phyloP scores from a whole-genome alignment of 495 filamentous ascomycete species.

The Tuber aestivum region DNA sequence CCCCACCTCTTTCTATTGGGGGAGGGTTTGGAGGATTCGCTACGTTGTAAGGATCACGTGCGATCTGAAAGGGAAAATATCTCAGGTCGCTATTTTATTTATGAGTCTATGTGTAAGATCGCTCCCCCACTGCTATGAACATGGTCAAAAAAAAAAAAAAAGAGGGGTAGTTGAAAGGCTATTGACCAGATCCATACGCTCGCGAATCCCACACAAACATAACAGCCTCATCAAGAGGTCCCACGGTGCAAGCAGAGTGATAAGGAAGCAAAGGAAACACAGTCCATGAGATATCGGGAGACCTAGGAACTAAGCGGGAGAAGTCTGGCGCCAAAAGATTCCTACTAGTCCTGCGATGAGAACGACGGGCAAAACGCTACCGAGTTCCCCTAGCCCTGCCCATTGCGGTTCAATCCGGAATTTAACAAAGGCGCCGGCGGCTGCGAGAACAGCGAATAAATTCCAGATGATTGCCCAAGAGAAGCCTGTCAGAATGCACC shows the following conservation, averaged over 20 bases:
- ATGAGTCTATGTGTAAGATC: neutral
- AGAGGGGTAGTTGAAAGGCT: neutral
- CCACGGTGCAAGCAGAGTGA: neutral
- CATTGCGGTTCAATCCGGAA: slow-evolving; percentile 64
- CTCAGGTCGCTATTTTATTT: neutral
- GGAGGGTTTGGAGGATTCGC: neutral
- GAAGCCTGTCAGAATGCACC: slow-evolving; percentile 65
- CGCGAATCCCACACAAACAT: neutral
- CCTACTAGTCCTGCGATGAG: slow-evolving; percentile 46
- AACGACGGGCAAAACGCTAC: slow-evolving; percentile 72
- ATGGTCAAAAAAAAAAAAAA: neutral
- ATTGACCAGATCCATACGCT: neutral
- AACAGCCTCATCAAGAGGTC: neutral
- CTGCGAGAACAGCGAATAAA: slow-evolving; percentile 62
- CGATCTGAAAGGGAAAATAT: neutral
- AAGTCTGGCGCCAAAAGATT: slow-evolving; percentile 10
- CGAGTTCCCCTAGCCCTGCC: slow-evolving; percentile 70
- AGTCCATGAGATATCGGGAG: neutral
- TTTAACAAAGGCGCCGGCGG: slow-evolving; percentile 60
- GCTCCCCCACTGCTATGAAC: neutral
- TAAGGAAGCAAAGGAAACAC: neutral
- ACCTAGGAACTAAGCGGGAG: neutral
- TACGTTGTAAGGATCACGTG: neutral
- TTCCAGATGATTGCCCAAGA: slow-evolving; percentile 71
- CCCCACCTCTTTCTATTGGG: neutral